Evolutionary conservation across 306 rosid genomes (phyloP), one percentile per base, ranked within the genome.

Genomic region (Geum urbanum): DNA sequence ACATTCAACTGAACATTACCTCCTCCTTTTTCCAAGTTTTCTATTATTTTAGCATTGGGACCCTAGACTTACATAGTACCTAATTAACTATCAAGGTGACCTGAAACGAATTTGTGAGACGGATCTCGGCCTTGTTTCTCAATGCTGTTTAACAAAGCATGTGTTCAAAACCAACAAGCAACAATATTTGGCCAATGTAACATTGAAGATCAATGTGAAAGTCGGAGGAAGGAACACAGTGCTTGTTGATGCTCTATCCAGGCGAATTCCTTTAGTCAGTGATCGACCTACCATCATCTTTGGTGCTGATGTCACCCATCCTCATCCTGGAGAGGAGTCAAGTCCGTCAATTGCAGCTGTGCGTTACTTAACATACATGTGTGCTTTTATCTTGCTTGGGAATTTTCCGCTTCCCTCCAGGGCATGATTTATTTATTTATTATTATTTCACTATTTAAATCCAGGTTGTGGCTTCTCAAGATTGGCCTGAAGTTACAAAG

Each of bases 401-500:
- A 40, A 2, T 19, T 56, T 52, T 39, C 13, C 39, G 19, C 53
- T 54, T 53, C 40, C 39, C 11, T 62, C 62, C 35, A 39, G 50
- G 8, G 22, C 53, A 41, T 20, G 41, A 6, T 56, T 52, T 52
- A n/a, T n/a, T n/a, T n/a, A n/a, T n/a, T n/a, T n/a, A n/a, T n/a
- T n/a, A 67, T 51, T 53, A 20, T 53, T 53, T 69, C 40, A 37
- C 63, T 70, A 41, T 40, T 8, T 63, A 56, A 52, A 53, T 61
- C 62, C 81, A 89, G 96, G 92, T 89, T 71, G 92, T 89, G 74
- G 92, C 96, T 45, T 89, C 92, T 63, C 96, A 87, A 76, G 96
- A 89, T 75, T 89, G 96, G 96, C 96, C 96, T 24, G 96, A 87
- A 80, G 85, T 89, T 63, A 85, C 91, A 35, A 89, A 85, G 58